A percentile compares a stretch with the other conserved stretches of the same genome.
Evolutionary conservation across 2,329 filamentous ascomycete genomes (phyloP).

Genomic region (Alternaria sp.): DNA sequence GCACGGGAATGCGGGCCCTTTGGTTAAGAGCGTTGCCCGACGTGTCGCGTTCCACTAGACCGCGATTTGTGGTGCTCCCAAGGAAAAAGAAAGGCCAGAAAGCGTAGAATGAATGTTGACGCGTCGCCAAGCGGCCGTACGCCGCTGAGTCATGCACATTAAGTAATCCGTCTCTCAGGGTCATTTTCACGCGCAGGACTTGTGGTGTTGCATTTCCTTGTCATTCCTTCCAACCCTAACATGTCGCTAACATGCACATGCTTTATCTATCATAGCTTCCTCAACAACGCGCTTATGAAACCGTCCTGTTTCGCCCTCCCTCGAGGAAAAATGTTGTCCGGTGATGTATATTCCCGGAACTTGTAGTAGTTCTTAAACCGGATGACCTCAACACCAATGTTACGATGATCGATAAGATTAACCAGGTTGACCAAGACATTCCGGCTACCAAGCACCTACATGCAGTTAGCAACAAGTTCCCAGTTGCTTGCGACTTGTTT

Average conservation of each 20-base stretch:
- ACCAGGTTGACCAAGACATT: slow-evolving; percentile 30
- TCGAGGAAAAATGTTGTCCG: slow-evolving; percentile 11
- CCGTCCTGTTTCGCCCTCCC: slow-evolving; percentile 30
- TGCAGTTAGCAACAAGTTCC: neutral
- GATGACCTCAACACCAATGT: slow-evolving; percentile 18
- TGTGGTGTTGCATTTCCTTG: neutral
- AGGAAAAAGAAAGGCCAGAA: neutral
- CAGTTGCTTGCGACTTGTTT: neutral
- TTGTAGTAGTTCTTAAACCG: slow-evolving; percentile 18
- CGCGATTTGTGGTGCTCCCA: neutral
- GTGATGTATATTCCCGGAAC: slow-evolving; percentile 22
- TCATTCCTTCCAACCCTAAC: neutral
- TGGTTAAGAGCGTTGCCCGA: neutral
- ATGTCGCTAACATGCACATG: neutral
- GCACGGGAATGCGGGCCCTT: neutral
- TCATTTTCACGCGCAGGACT: neutral
- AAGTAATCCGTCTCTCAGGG: neutral
- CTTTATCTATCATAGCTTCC: slow-evolving; percentile 9
- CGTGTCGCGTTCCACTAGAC: neutral
- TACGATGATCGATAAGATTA: slow-evolving; percentile 31
- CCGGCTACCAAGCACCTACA: slow-evolving; percentile 18
- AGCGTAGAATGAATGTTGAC: neutral
- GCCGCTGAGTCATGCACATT: neutral
- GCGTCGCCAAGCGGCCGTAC: neutral
- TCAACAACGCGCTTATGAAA: slow-evolving; percentile 31